Conservation (phyloP, 2,329 filamentous ascomycete genomes). For the Calonectria henricotiae region DNA sequence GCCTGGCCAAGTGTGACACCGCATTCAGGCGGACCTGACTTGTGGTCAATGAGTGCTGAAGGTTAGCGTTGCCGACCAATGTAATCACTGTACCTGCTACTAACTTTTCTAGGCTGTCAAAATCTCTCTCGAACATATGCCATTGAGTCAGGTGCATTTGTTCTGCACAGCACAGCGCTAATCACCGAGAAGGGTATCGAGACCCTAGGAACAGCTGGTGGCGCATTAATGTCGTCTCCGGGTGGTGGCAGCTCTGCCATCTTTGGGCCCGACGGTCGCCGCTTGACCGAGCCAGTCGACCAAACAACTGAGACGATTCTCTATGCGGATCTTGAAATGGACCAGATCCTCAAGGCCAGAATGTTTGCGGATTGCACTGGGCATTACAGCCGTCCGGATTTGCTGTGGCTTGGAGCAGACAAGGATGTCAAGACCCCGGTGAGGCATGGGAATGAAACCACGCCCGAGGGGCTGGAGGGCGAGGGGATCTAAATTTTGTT, state of each 20-base stretch:
- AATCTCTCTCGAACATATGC: slow-evolving; percentile 31
- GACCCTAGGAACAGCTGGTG: slow-evolving; percentile 11
- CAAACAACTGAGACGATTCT: slow-evolving; percentile 11
- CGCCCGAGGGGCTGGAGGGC: neutral
- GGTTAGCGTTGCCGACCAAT: neutral
- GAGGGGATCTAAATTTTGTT: neutral
- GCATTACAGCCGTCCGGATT: slow-evolving; percentile 31
- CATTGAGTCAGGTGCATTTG: slow-evolving; percentile 31
- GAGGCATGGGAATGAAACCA: neutral
- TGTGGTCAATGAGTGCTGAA: slow-evolving; percentile 31
- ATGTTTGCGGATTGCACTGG: slow-evolving; percentile 21
- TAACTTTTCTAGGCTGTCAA: slow-evolving; percentile 12
- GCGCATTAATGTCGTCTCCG: neutral
- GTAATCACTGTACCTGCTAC: too few relatives aligned
- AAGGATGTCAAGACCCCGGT: slow-evolving; percentile 2
- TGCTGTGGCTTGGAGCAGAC: slow-evolving; percentile 32
- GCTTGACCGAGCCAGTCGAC: slow-evolving; percentile 13
- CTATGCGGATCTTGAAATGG: slow-evolving; percentile 27
- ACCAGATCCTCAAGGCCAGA: slow-evolving; percentile 15
- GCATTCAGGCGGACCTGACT: slow-evolving; percentile 16
- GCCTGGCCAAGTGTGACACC: slow-evolving; percentile 61
- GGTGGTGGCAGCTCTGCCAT: slow-evolving; percentile 32
- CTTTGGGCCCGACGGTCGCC: slow-evolving; percentile 31
- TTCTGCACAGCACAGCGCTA: slow-evolving; percentile 22
- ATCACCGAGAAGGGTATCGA: slow-evolving; percentile 26